A percentile compares a stretch with the other conserved stretches of the same genome.
phyloP scores from a whole-genome alignment of 2,329 filamentous ascomycete genomes.

The Paraphaeosphaeria minitans region DNA sequence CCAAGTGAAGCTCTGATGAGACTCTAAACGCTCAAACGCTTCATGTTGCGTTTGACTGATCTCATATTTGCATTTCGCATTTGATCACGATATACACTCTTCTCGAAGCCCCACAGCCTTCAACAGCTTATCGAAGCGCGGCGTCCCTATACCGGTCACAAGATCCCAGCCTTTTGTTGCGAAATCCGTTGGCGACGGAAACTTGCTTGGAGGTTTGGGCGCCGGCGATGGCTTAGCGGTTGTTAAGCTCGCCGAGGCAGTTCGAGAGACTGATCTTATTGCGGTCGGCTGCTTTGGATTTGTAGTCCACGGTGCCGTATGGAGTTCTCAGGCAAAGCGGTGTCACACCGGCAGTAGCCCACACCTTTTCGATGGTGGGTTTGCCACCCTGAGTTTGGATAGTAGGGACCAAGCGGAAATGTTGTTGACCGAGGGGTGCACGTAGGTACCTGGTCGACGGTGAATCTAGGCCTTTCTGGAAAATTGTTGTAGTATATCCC shows the following conservation, averaged over 20 bases:
- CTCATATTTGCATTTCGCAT: not conserved
- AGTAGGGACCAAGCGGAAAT: not conserved
- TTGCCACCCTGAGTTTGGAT: constrained; percentile 29
- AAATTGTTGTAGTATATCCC: not conserved
- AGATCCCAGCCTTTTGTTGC: constrained; percentile 49
- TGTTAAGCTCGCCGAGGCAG: constrained; percentile 56
- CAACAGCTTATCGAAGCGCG: not conserved
- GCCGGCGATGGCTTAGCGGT: constrained; percentile 53
- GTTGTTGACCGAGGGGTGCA: not conserved
- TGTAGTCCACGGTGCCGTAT: constrained; percentile 61
- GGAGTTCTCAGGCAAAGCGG: constrained; percentile 60
- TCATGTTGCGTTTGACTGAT: not conserved
- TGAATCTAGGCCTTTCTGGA: not conserved
- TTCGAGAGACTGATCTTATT: constrained; percentile 57
- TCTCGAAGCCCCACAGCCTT: not conserved
- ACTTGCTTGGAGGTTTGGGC: constrained; percentile 62
- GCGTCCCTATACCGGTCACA: constrained; percentile 52
- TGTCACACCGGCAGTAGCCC: constrained; percentile 59
- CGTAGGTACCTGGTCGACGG: not conserved
- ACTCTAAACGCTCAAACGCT: not conserved
- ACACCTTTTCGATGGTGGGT: constrained; percentile 47
- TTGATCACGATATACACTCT: not conserved
- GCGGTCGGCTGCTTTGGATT: constrained; percentile 48
- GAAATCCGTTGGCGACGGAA: constrained; percentile 61
- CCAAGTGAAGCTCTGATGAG: not conserved